Conservation (phyloP, 495 filamentous ascomycete species). For the Aspergillus bertholletiae region DNA sequence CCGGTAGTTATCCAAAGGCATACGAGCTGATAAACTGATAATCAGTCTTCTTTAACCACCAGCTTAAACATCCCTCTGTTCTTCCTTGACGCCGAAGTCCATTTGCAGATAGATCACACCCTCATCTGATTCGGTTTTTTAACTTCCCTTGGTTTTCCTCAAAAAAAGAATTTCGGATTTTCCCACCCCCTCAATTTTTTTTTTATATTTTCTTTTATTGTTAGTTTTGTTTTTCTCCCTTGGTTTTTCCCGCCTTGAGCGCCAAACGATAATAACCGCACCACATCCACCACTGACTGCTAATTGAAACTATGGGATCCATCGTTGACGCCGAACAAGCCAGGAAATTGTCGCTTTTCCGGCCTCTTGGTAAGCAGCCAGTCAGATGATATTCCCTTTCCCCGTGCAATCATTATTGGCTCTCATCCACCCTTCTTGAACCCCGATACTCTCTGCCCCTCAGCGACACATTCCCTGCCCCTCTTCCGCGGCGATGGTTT, state of each 20-base stretch:
- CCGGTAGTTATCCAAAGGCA: too few relatives aligned
- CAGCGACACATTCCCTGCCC: slow-evolving; percentile 8
- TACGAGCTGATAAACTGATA: neutral
- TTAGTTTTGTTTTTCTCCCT: too few relatives aligned
- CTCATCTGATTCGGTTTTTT: neutral
- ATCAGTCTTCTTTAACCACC: neutral
- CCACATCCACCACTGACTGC: slow-evolving; percentile 5
- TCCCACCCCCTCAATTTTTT: neutral
- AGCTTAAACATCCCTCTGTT: neutral
- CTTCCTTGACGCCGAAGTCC: neutral
- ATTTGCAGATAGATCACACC: neutral
- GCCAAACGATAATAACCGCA: slow-evolving; percentile 8
- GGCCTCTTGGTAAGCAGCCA: slow-evolving; percentile 47
- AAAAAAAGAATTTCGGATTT: neutral
- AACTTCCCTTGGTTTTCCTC: neutral
- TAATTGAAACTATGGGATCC: slow-evolving; percentile 25
- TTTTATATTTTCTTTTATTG: neutral
- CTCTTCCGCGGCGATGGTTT: slow-evolving; percentile 7
- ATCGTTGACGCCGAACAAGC: slow-evolving; percentile 44
- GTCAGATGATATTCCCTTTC: slow-evolving; percentile 27
- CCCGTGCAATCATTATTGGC: slow-evolving; percentile 44
- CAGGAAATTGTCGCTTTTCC: slow-evolving; percentile 44
- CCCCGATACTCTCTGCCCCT: too few relatives aligned
- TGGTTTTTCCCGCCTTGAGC: slow-evolving; percentile 12
- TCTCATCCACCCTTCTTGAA: slow-evolving; percentile 11